Base-by-base conservation (phyloP, 106 monocot genomes). In the Allium sativum region DNA sequence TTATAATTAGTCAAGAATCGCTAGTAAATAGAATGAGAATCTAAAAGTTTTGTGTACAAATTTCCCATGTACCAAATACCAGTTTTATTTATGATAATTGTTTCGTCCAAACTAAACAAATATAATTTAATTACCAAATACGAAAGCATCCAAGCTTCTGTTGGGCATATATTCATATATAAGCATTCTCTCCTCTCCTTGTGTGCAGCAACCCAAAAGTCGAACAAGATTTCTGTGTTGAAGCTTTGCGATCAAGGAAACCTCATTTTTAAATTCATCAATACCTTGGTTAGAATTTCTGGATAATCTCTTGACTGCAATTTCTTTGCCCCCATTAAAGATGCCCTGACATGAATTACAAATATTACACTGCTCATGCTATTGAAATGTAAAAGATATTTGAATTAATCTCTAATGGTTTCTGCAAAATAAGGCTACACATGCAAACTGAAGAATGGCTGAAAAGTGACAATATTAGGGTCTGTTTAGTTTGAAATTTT, bases 221-320 rank as follows among this genome's bases (percentile, higher is more conserved):
- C 65, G 64, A 17, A 83, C 78, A 21, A 78, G 64, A 68, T 83
- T 83, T 22, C 59, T 67, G 15, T 83, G 82, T 15, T 74, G 74
- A 22, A 78, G 75, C 18, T 72, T 83, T 9, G 75, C 75, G 47
- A 83, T 78, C 16, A 83, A 44, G 10, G 55, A n/a, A 21, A 78
- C 45, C 48, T 83, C 82, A 44, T 72, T 83, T 59, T 52, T 75
- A 21, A 78, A 72, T 51, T 83, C 78, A 8, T 64, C 53, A 6
- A 52, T 11, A 10, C 75, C 82, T 65, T 83, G 74, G 12, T 45
- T 55, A 21, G 82, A 83, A n/a, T 48, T 66, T 58, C n/a, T 55
- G 42, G 75, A 53, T 40, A 83, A 72, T 43, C 78, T 78, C 58
- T 83, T 83, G 16, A 83, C 63, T 10, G 82, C 82, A 43, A 80